Evolutionary conservation across 2,329 filamentous ascomycete species (phyloP).

Genomic region (Cyphellophora europaea): DNA sequence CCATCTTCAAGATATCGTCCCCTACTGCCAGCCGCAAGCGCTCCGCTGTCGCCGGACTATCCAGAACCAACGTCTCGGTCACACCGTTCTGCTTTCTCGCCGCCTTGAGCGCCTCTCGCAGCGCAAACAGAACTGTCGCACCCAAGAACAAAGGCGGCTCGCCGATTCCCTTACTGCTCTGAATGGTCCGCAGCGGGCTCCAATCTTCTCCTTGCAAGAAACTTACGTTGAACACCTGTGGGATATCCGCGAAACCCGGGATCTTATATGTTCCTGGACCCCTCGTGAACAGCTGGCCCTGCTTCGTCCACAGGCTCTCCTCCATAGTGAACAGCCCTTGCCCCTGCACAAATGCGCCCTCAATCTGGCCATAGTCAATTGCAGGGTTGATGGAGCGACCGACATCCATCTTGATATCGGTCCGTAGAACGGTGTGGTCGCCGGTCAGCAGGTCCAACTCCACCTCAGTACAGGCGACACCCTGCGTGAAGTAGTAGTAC

Average conservation of each 20-base stretch:
- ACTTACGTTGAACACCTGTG: slow-evolving; percentile 74
- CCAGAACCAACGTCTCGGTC: slow-evolving; percentile 53
- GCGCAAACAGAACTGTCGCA: slow-evolving; percentile 76
- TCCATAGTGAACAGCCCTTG: slow-evolving; percentile 73
- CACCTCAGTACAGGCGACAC: slow-evolving; percentile 83
- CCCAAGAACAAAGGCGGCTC: slow-evolving; percentile 74
- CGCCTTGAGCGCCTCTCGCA: slow-evolving; percentile 74
- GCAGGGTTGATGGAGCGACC: slow-evolving; percentile 53
- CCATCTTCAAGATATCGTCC: slow-evolving; percentile 69
- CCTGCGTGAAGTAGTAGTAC: slow-evolving; percentile 99
- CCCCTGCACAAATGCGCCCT: slow-evolving; percentile 73
- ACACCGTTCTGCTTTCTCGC: slow-evolving; percentile 65
- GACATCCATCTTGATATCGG: slow-evolving; percentile 97
- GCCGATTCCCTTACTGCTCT: slow-evolving; percentile 69
- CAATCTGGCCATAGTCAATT: slow-evolving; percentile 75
- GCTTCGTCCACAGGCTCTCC: slow-evolving; percentile 53
- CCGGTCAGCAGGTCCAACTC: slow-evolving; percentile 90
- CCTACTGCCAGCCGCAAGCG: slow-evolving; percentile 66
- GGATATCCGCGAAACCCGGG: slow-evolving; percentile 80
- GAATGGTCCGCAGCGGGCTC: slow-evolving; percentile 79
- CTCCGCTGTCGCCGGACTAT: slow-evolving; percentile 77
- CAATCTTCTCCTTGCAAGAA: slow-evolving; percentile 79
- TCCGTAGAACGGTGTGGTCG: slow-evolving; percentile 80
- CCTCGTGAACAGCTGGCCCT: slow-evolving; percentile 50
- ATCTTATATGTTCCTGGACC: slow-evolving; percentile 68